phyloP scores from a whole-genome alignment of 345 rosid species.

The Bretschneidera sinensis region DNA sequence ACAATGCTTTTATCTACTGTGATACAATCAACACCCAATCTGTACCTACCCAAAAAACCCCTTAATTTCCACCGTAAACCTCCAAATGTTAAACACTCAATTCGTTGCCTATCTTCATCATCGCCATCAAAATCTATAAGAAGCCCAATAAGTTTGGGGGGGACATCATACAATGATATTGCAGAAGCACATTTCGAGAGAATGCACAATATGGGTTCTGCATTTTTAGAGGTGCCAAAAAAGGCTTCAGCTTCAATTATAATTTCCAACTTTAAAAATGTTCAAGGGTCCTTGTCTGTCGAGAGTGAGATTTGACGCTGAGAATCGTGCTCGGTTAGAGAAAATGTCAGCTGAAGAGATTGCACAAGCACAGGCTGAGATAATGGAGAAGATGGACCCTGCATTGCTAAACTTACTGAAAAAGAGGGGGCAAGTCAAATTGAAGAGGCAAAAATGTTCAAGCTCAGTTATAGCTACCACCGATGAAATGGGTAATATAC shows the following conservation, averaged over 20 bases:
- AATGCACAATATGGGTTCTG: conserved; percentile 15
- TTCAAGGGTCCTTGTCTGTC: conserved; percentile 36
- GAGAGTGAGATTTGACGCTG: conserved; percentile 78
- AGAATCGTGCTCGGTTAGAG: conserved; percentile 56
- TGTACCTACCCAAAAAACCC: too few relatives aligned
- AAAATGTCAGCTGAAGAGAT: conserved; percentile 75
- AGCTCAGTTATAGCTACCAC: conserved; percentile 17
- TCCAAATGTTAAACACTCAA: too few relatives aligned
- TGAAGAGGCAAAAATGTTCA: conserved; percentile 42
- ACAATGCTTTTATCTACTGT: too few relatives aligned
- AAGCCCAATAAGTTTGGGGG: conserved; percentile 10
- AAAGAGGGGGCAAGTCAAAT: conserved; percentile 55
- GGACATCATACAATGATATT: conserved; percentile 13
- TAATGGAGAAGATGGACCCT: conserved; percentile 76
- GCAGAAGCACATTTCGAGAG: conserved; percentile 10
- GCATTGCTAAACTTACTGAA: conserved; percentile 54
- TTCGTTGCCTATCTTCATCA: too few relatives aligned
- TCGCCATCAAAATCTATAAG: conserved; percentile 10
- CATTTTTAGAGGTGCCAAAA: conserved; percentile 8
- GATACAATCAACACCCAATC: too few relatives aligned
- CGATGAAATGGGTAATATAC: conserved; percentile 6
- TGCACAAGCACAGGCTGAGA: conserved; percentile 73
- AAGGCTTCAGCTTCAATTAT: conserved; percentile 6
- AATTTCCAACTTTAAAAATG: conserved; percentile 27
- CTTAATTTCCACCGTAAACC: too few relatives aligned